Base-by-base conservation (phyloP, 768 basidiomycete genomes). In the Dentipellis fragilis region DNA sequence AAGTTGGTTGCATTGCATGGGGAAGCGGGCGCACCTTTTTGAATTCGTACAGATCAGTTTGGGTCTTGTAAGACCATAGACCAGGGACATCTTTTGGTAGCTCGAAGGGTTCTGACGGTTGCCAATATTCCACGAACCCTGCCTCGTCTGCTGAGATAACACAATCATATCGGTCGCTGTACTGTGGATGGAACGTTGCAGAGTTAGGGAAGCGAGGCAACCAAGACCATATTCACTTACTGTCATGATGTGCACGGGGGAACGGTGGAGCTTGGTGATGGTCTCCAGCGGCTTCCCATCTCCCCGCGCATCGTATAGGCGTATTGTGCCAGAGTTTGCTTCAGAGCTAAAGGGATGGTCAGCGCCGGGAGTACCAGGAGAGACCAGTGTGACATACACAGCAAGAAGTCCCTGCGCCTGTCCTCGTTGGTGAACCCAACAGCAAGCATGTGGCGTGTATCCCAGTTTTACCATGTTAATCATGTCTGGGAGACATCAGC, bases 41-140 rank as follows among this genome's bases (percentile, higher is more conserved):
- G 74, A 97, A 99, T 62, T 98, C 93, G 70, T 96, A 98, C 42
- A 98, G 68, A 65, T 97, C 93, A 0, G 96, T 98, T 42, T 85
- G 80, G 52, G 83, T 88, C 68, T 98, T 98, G 73, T 78, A 94
- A 35, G 83, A 75, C 95, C 95, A 99, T 59, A 96, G 67, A 0
- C 86, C 85, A 2, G 81, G 75, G 1, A 91, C 74, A 55, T 85
- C 82, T 60, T 82, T 83, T 0, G 96, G 95, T 40, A 83, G 70
- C 51, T 83, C 87, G 67, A 93, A 98, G 2, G 93, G 91, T 65
- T 97, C 94, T 9, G 68, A 69, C 0, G 95, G 94, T 64, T 84
- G 81, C 96, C 96, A 99, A 68, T 94, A 96, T 69, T 99, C 96
- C 34, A 99, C 72, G 65, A 98, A 96, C 0, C 96, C 96, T 10